phyloP scores from a whole-genome alignment of 2,329 filamentous ascomycete species.

The Catunica adiposa region DNA sequence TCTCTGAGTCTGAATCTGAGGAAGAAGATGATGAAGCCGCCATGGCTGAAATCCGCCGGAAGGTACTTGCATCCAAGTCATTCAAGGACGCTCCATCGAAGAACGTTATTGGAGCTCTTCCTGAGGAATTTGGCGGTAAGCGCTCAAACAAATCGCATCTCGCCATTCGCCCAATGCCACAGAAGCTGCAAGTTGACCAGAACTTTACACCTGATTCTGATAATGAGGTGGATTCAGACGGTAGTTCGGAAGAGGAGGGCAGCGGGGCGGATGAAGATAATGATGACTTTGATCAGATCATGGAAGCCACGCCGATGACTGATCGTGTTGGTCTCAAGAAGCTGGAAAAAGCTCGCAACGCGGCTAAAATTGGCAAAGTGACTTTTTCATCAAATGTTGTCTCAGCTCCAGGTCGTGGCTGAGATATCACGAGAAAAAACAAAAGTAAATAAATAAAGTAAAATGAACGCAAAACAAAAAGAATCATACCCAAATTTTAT shows the following conservation, averaged over 20 bases:
- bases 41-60: constrained; percentile 82
- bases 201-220: constrained; percentile 52
- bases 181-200: constrained; percentile 34
- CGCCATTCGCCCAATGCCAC: constrained; percentile 41
- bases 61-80: constrained; percentile 79
- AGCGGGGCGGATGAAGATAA: constrained; percentile 43
- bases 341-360: constrained; percentile 38
- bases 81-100: constrained; percentile 37
- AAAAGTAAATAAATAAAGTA: constrained; percentile 1
- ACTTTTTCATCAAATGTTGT: constrained; percentile 35
- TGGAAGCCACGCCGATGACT: constrained; percentile 76
- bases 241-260: constrained; percentile 31
- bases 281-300: constrained; percentile 82
- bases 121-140: constrained; percentile 2
- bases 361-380: constrained; percentile 30
- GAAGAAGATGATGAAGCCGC: constrained; percentile 66
- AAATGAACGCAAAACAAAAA: background rate
- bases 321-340: constrained; percentile 56
- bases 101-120: constrained; percentile 27
- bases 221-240: constrained; percentile 26
- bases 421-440: background rate
- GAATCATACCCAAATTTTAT: background rate
- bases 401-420: constrained; percentile 28
- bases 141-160: constrained; percentile 33
- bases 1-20: constrained; percentile 69